A percentile compares a stretch with the other conserved stretches of the same genome.
phyloP scores from a whole-genome alignment of 2,329 filamentous ascomycete species.

The Anisogramma anomala region DNA sequence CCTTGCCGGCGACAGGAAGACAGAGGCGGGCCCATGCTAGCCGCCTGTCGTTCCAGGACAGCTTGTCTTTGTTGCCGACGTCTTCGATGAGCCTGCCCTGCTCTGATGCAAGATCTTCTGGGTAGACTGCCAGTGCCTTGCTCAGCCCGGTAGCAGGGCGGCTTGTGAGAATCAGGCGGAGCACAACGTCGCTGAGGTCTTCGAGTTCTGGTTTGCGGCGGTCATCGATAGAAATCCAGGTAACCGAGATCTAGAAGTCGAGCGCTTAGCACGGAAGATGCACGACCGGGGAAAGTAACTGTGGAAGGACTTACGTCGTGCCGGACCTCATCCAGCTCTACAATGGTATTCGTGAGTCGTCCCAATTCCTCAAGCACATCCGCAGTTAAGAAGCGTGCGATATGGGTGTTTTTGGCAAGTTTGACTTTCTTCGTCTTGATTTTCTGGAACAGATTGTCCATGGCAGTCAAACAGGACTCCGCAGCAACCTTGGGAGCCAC shows the following conservation, averaged over 20 bases:
- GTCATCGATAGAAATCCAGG: constrained; percentile 29
- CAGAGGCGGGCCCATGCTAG: constrained; percentile 23
- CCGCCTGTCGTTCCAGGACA: constrained; percentile 27
- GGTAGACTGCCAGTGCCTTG: constrained; percentile 17
- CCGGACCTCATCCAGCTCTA: constrained; percentile 23
- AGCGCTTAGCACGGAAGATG: constrained; percentile 6
- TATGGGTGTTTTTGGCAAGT: constrained; percentile 18
- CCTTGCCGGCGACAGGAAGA: constrained; percentile 2
- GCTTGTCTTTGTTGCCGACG: constrained; percentile 20
- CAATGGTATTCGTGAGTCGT: constrained; percentile 28
- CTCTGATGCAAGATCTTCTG: background rate
- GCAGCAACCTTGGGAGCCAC: constrained; percentile 25
- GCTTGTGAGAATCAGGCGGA: constrained; percentile 32
- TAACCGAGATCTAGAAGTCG: constrained; percentile 22
- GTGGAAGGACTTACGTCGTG: constrained; percentile 14
- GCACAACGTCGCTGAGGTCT: constrained; percentile 31
- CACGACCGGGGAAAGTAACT: background rate
- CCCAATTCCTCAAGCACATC: constrained; percentile 26
- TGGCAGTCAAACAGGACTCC: constrained; percentile 24
- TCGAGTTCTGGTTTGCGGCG: constrained; percentile 22
- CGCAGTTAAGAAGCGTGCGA: constrained; percentile 16
- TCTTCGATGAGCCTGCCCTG: constrained; percentile 24
- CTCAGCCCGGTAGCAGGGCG: constrained; percentile 17
- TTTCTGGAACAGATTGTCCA: constrained; percentile 22
- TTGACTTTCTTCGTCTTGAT: constrained; percentile 19